phyloP scores from a whole-genome alignment of 371 early-diverging fungal species.

The Mortierella sp. region DNA sequence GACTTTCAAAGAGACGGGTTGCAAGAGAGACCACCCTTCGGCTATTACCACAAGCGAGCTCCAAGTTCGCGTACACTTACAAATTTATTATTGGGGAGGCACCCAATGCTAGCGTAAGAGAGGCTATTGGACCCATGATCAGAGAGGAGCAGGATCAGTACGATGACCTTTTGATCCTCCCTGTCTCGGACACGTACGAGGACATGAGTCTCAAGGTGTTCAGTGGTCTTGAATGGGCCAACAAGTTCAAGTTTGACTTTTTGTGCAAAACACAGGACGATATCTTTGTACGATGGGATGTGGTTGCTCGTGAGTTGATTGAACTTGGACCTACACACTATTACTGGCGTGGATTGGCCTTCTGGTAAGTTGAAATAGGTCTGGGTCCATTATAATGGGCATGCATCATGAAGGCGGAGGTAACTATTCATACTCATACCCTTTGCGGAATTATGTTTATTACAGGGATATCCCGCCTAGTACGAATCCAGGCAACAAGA shows the following conservation, averaged over 20 bases:
- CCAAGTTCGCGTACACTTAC: slow-evolving; percentile 55
- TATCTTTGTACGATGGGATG: slow-evolving; percentile 72
- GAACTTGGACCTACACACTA: slow-evolving; percentile 56
- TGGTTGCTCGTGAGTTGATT: slow-evolving; percentile 55
- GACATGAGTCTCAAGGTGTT: slow-evolving; percentile 66
- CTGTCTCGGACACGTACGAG: slow-evolving; percentile 61
- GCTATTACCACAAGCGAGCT: slow-evolving; percentile 45
- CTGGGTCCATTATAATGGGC: too few species aligned
- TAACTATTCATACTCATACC: too few species aligned
- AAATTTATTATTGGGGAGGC: slow-evolving; percentile 69
- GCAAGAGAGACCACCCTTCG: slow-evolving; percentile 59
- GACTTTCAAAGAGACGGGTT: slow-evolving; percentile 55
- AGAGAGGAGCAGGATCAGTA: slow-evolving; percentile 60
- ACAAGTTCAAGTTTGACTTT: slow-evolving; percentile 60
- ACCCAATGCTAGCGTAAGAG: slow-evolving; percentile 57
- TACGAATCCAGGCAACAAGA: slow-evolving; percentile 57
- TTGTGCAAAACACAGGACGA: slow-evolving; percentile 72
- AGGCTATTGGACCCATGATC: slow-evolving; percentile 56
- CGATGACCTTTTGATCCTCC: slow-evolving; percentile 65
- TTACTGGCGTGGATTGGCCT: slow-evolving; percentile 71
- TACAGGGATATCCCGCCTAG: slow-evolving; percentile 57
- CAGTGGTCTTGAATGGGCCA: slow-evolving; percentile 63
- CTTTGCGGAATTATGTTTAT: too few species aligned
- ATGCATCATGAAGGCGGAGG: too few species aligned
- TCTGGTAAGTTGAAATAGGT: slow-evolving; percentile 60